Percentiles rank a stretch among this genome's conserved stretches.
Conservation (phyloP, 2,329 filamentous ascomycete genomes). For the Plenodomus lindquistii region DNA sequence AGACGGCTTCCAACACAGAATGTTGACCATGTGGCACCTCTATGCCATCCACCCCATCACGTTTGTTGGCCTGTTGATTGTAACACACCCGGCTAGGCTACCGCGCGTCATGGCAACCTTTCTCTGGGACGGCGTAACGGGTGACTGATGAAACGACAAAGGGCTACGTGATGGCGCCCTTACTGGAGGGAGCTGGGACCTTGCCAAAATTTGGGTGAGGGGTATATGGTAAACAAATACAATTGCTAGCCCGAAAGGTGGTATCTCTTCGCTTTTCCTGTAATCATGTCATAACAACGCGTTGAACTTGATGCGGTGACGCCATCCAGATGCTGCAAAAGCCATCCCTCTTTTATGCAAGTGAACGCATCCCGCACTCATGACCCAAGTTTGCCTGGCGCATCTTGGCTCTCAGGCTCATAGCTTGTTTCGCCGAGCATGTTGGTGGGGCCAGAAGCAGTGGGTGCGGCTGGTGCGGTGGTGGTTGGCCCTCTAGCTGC, state of each 20-base stretch:
- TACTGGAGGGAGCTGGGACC: slow-evolving; percentile 16
- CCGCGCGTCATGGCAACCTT: slow-evolving; percentile 13
- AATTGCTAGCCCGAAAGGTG: slow-evolving; percentile 20
- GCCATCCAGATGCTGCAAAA: not conserved
- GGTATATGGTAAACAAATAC: slow-evolving; percentile 25
- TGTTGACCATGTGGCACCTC: not conserved
- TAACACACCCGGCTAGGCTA: slow-evolving; percentile 14
- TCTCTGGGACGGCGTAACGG: slow-evolving; percentile 7
- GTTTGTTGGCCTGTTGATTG: slow-evolving; percentile 10
- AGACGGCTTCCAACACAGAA: not conserved
- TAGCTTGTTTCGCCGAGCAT: slow-evolving; percentile 49
- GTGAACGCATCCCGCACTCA: slow-evolving; percentile 13
- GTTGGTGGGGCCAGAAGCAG: slow-evolving; percentile 32
- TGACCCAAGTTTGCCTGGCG: slow-evolving; percentile 22
- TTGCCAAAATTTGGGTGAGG: slow-evolving; percentile 19
- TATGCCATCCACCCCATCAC: not conserved
- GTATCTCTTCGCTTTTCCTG: slow-evolving; percentile 21
- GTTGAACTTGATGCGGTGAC: slow-evolving; percentile 2
- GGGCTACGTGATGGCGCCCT: slow-evolving; percentile 12
- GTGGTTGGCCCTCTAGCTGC: slow-evolving; percentile 55
- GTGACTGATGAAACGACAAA: slow-evolving; percentile 4
- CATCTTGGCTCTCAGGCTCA: slow-evolving; percentile 46
- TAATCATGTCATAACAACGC: not conserved
- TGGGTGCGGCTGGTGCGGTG: slow-evolving; percentile 44
- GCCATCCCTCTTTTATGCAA: not conserved